Conservation (phyloP, 2,329 filamentous ascomycete species). For the Fusarium graminum region DNA sequence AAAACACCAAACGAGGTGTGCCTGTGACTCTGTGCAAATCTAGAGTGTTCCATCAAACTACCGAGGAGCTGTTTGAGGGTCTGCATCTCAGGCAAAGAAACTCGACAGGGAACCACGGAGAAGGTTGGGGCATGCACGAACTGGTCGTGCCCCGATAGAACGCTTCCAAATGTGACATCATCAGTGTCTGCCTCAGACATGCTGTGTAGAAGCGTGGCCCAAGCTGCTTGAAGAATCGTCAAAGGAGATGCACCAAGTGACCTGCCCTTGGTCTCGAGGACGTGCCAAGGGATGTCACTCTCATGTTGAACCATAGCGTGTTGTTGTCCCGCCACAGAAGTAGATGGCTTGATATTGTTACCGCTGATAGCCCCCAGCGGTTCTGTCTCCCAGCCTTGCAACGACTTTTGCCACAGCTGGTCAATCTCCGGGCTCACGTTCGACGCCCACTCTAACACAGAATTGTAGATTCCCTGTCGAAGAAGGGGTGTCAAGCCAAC, state of each 20-base stretch:
- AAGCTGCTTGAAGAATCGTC: slow-evolving; percentile 12
- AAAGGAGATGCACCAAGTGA: slow-evolving; percentile 14
- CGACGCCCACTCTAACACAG: slow-evolving; percentile 2
- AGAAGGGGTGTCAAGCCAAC: neutral
- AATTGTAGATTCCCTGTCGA: neutral
- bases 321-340: neutral
- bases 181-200: slow-evolving; percentile 23
- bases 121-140: slow-evolving; percentile 22
- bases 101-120: slow-evolving; percentile 25
- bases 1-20: slow-evolving; percentile 24
- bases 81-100: slow-evolving; percentile 10
- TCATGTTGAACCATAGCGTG: slow-evolving; percentile 13
- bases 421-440: slow-evolving; percentile 5
- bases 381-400: slow-evolving; percentile 25
- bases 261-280: slow-evolving; percentile 13
- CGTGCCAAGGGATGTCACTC: slow-evolving; percentile 3
- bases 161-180: slow-evolving; percentile 14
- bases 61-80: neutral
- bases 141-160: slow-evolving; percentile 12
- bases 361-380: slow-evolving; percentile 22
- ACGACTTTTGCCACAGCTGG: slow-evolving; percentile 5
- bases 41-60: slow-evolving; percentile 1
- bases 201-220: slow-evolving; percentile 20
- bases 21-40: slow-evolving; percentile 7
- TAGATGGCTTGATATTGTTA: slow-evolving; percentile 3